A percentile compares a stretch with the other conserved stretches of the same genome.
These are phyloP conservation scores for Trichothecium roseum DNA, from an alignment of 2,329 filamentous ascomycete species.

Conservation along the genomic window DNA sequence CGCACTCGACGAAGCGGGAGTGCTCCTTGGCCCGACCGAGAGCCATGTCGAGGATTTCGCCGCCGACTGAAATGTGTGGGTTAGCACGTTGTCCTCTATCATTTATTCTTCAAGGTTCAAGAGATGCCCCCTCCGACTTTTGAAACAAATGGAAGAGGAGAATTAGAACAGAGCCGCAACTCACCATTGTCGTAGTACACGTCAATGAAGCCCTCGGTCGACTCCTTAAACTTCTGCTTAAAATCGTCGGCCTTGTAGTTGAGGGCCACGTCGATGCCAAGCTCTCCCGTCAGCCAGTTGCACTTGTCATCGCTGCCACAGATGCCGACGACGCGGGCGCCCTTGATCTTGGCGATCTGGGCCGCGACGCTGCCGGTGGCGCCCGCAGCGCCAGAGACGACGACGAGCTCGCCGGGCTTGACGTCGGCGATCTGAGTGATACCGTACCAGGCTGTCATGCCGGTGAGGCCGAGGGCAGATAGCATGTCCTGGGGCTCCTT, in stretches of 20 bases:
- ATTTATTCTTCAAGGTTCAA: too few species aligned
- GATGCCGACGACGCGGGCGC: slow-evolving; percentile 50
- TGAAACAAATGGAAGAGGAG: too few species aligned
- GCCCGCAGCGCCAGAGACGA: slow-evolving; percentile 68
- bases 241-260: slow-evolving; percentile 62
- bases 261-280: slow-evolving; percentile 57
- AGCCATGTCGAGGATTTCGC: slow-evolving; percentile 58
- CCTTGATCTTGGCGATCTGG: slow-evolving; percentile 68
- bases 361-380: slow-evolving; percentile 68
- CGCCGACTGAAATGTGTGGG: slow-evolving; percentile 37
- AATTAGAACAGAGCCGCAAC: slow-evolving; percentile 6
- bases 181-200: slow-evolving; percentile 60
- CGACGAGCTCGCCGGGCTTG: slow-evolving; percentile 61
- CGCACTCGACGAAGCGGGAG: slow-evolving; percentile 62
- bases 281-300: slow-evolving; percentile 49
- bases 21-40: slow-evolving; percentile 51
- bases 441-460: slow-evolving; percentile 68
- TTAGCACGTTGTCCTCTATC: neutral
- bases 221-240: slow-evolving; percentile 45
- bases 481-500: slow-evolving; percentile 46
- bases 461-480: slow-evolving; percentile 54
- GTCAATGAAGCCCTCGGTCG: slow-evolving; percentile 50
- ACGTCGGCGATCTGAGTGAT: slow-evolving; percentile 58
- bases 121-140: too few species aligned
- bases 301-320: slow-evolving; percentile 60